Evolutionary conservation across 2,329 filamentous ascomycete genomes (phyloP).

Genomic region (Neopestalotiopsis rosae): DNA sequence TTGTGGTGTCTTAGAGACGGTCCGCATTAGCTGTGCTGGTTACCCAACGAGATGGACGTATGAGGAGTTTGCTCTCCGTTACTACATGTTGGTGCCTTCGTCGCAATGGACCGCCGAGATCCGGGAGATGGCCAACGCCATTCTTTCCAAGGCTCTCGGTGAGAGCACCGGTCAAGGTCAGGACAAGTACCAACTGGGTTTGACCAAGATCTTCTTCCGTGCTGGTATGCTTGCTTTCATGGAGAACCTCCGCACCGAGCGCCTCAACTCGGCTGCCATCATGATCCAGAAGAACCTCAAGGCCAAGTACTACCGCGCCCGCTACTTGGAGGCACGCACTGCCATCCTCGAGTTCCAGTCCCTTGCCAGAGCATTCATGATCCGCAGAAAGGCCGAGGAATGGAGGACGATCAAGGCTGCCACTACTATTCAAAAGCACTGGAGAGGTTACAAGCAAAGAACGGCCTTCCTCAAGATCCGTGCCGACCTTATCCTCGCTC

Average conservation of each 20-base stretch:
- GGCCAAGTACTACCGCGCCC: conserved; percentile 92
- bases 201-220: conserved; percentile 99
- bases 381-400: conserved; percentile 79
- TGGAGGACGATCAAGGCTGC: conserved; percentile 84
- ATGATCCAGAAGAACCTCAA: conserved; percentile 99
- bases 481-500: conserved; percentile 83
- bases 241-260: conserved; percentile 88
- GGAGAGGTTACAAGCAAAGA: conserved; percentile 90
- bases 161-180: conserved; percentile 73
- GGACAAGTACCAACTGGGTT: conserved; percentile 96
- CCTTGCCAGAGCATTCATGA: conserved; percentile 75
- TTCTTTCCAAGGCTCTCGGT: conserved; percentile 86
- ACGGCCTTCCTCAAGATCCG: conserved; percentile 80
- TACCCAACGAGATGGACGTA: conserved; percentile 99
- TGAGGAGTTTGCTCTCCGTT: conserved; percentile 95
- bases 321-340: conserved; percentile 85
- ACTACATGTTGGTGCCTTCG: conserved; percentile 97
- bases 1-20: conserved; percentile 98
- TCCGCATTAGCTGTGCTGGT: conserved; percentile 94
- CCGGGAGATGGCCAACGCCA: conserved; percentile 89
- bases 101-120: conserved; percentile 92
- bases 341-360: conserved; percentile 84
- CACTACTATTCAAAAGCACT: conserved; percentile 92
- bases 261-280: conserved; percentile 91
- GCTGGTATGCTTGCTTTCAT: conserved; percentile 98